Conservation (phyloP, 2,329 filamentous ascomycete genomes). For the Capronia americana region DNA sequence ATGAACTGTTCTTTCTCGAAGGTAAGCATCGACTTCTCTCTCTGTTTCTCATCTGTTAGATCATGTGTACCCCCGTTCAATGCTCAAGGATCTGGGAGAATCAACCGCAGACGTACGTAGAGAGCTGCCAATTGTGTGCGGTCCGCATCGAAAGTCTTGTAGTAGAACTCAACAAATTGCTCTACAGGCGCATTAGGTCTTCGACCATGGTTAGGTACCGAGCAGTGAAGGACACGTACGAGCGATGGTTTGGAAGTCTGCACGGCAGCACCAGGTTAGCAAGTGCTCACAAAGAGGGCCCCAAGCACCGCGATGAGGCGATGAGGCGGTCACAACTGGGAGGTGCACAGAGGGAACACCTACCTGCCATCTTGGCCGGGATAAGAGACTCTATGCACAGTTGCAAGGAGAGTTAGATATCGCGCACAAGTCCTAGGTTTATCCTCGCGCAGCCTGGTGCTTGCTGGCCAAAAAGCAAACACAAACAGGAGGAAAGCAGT, state of each 20-base stretch:
- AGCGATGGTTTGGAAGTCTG: slow-evolving; percentile 50
- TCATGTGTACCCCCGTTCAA: slow-evolving; percentile 12
- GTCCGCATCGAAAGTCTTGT: slow-evolving; percentile 80
- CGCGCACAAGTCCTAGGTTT: not conserved
- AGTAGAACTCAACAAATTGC: slow-evolving; percentile 90
- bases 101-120: slow-evolving; percentile 71
- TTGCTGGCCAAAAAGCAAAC: slow-evolving; percentile 2
- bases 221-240: slow-evolving; percentile 44
- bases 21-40: slow-evolving; percentile 86
- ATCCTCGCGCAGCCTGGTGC: not conserved
- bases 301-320: not conserved
- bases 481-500: not conserved
- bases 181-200: slow-evolving; percentile 59
- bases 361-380: slow-evolving; percentile 18
- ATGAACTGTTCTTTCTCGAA: slow-evolving; percentile 76
- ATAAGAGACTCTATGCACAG: no score
- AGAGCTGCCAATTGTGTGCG: slow-evolving; percentile 70
- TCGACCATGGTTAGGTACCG: not conserved
- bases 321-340: not conserved
- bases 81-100: slow-evolving; percentile 8
- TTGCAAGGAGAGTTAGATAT: not conserved
- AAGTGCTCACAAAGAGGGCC: not conserved
- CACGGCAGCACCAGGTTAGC: not conserved
- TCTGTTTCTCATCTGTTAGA: slow-evolving; percentile 56
- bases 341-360: not conserved